These are phyloP conservation scores for Agarophyton chilense DNA, from an alignment of 23 red algal genomes.

Conservation along the genomic window DNA sequence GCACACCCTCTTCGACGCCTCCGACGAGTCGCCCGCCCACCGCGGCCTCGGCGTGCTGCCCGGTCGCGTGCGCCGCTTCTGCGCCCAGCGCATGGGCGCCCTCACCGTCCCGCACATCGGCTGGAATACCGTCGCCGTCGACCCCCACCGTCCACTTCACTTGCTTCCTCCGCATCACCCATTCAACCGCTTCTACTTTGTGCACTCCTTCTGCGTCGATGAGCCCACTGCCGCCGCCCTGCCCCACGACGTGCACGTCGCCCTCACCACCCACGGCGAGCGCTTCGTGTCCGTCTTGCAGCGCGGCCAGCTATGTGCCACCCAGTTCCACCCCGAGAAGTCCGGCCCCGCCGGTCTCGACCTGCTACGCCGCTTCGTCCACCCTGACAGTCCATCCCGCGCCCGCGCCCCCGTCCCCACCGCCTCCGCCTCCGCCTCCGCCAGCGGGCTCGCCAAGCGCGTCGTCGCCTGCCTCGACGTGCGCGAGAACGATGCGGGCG, in stretches of 20 bases:
- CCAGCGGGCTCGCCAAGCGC: conserved; percentile 67
- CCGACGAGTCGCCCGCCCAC: conserved; percentile 63
- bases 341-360: conserved; percentile 59
- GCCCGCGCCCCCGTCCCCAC: background rate
- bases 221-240: background rate
- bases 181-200: conserved; percentile 66
- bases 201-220: conserved; percentile 66
- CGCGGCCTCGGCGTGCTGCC: conserved; percentile 67
- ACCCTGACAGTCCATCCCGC: background rate
- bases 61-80: conserved; percentile 56
- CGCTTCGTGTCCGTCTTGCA: conserved; percentile 55
- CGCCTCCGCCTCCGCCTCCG: background rate
- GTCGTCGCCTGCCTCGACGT: conserved; percentile 98
- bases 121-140: conserved; percentile 60
- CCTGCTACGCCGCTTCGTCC: conserved; percentile 62
- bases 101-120: conserved; percentile 77
- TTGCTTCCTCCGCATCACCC: background rate
- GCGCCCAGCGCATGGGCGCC: background rate
- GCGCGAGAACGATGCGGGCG: conserved; percentile 86
- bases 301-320: conserved; percentile 60
- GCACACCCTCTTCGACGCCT: conserved; percentile 69
- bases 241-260: background rate
- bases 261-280: conserved; percentile 43
- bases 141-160: background rate
- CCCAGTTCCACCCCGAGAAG: conserved; percentile 88